Evolutionary conservation across 2,329 filamentous ascomycete genomes (phyloP).

Genomic region (Knufia petricola): DNA sequence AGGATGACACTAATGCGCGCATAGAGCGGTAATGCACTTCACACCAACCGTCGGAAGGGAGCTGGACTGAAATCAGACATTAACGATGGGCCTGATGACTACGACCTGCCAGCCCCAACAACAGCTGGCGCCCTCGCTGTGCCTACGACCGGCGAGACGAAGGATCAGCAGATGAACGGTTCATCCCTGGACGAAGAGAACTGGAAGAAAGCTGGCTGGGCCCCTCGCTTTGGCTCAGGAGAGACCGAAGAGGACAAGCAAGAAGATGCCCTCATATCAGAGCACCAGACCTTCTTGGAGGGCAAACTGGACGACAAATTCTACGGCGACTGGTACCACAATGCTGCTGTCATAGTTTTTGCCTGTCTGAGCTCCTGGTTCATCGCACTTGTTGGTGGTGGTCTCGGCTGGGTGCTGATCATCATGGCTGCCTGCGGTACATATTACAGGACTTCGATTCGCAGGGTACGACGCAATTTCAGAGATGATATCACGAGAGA

Average conservation of each 20-base stretch:
- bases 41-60: constrained; percentile 23
- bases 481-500: constrained; percentile 88
- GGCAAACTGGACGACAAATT: constrained; percentile 76
- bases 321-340: constrained; percentile 98
- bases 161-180: constrained; percentile 38
- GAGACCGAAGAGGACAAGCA: constrained; percentile 42
- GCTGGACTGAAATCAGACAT: constrained; percentile 63
- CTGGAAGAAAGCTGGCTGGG: constrained; percentile 70
- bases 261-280: constrained; percentile 57
- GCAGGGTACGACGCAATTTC: constrained; percentile 88
- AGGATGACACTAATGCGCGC: constrained; percentile 31
- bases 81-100: constrained; percentile 43
- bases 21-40: constrained; percentile 41
- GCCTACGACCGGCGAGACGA: constrained; percentile 37
- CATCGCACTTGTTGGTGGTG: constrained; percentile 78
- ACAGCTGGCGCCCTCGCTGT: constrained; percentile 57
- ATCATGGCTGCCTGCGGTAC: constrained; percentile 87
- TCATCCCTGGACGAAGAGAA: constrained; percentile 40
- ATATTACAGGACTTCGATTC: constrained; percentile 92
- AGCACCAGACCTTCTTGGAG: constrained; percentile 84
- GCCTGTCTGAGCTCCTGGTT: constrained; percentile 87
- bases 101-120: constrained; percentile 67
- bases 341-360: constrained; percentile 86
- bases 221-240: constrained; percentile 62
- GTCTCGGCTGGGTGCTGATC: constrained; percentile 84